phyloP scores from a whole-genome alignment of 768 basidiomycete species.

The Lactarius quietus region DNA sequence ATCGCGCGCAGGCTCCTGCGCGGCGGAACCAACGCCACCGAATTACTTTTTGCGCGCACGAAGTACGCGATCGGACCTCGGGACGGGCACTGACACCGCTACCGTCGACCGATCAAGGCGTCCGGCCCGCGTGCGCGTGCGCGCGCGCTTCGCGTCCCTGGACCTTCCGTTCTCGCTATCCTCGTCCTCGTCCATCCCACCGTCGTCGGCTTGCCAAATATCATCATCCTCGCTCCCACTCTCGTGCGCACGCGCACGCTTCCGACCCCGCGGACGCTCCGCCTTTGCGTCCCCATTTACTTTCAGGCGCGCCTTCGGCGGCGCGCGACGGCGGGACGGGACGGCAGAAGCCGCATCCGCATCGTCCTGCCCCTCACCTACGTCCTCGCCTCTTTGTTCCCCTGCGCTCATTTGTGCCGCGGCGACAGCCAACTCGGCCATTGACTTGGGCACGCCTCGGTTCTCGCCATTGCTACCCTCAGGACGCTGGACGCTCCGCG shows the following conservation, averaged over 20 bases:
- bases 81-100: neutral
- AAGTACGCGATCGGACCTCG: slow-evolving; percentile 23
- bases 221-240: neutral
- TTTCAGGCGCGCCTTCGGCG: neutral
- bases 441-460: slow-evolving; percentile 23
- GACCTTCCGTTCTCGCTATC: slow-evolving; percentile 24
- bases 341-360: neutral
- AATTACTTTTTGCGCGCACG: slow-evolving; percentile 18
- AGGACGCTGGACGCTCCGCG: too few relatives aligned
- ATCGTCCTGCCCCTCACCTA: slow-evolving; percentile 1
- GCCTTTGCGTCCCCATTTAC: neutral
- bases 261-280: neutral
- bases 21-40: too few relatives aligned
- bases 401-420: slow-evolving; percentile 17
- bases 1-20: too few relatives aligned
- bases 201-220: neutral
- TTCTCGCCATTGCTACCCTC: neutral
- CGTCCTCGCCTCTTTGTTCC: neutral
- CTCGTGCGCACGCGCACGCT: neutral
- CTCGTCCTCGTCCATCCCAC: neutral
- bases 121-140: slow-evolving; percentile 29
- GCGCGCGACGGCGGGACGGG: neutral
- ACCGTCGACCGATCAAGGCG: slow-evolving; percentile 23
- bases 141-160: slow-evolving; percentile 19
- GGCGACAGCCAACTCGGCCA: slow-evolving; percentile 23